These are phyloP conservation scores for Schwanniomyces polymorphus DNA, from an alignment of 805 yeast genomes.

Conservation along the genomic window DNA sequence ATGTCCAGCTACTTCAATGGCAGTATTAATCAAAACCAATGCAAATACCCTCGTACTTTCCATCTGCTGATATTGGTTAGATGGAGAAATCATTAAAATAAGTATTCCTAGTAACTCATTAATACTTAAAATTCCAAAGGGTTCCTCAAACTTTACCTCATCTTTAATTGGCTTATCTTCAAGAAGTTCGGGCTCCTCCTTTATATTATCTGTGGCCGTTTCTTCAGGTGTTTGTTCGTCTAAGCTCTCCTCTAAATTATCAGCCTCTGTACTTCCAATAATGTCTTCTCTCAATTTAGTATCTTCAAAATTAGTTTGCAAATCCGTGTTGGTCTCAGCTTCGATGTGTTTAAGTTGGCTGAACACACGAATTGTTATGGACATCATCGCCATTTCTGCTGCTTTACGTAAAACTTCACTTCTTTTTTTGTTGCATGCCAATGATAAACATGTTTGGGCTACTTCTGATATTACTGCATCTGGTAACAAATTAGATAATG, in stretches of 20 bases:
- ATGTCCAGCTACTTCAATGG: constrained; percentile 79
- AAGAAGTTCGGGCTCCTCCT: background rate
- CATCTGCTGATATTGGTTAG: constrained; percentile 79
- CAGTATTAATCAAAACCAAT: constrained; percentile 67
- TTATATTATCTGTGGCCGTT: background rate
- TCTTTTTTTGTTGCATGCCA: constrained; percentile 90
- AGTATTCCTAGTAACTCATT: constrained; percentile 75
- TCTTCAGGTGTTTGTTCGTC: background rate
- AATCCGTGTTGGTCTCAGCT: constrained; percentile 42
- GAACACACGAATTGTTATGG: constrained; percentile 70
- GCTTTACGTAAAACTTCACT: constrained; percentile 86
- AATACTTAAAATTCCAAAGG: constrained; percentile 74
- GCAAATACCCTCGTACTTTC: constrained; percentile 87
- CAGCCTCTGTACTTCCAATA: constrained; percentile 47
- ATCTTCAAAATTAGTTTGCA: constrained; percentile 48
- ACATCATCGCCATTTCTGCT: constrained; percentile 78
- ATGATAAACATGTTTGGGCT: constrained; percentile 83
- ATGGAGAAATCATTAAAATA: constrained; percentile 78
- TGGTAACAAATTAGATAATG: constrained; percentile 63
- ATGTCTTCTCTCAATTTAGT: constrained; percentile 58
- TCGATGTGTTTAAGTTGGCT: constrained; percentile 56
- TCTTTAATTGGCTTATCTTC: background rate
- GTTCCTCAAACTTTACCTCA: constrained; percentile 25
- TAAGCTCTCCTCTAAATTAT: background rate
- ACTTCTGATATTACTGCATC: constrained; percentile 86